Evolutionary conservation across 169 alveolate species (phyloP), one percentile per base, ranked within the genome.

Genomic region (Pseudocohnilembus persalinus): DNA sequence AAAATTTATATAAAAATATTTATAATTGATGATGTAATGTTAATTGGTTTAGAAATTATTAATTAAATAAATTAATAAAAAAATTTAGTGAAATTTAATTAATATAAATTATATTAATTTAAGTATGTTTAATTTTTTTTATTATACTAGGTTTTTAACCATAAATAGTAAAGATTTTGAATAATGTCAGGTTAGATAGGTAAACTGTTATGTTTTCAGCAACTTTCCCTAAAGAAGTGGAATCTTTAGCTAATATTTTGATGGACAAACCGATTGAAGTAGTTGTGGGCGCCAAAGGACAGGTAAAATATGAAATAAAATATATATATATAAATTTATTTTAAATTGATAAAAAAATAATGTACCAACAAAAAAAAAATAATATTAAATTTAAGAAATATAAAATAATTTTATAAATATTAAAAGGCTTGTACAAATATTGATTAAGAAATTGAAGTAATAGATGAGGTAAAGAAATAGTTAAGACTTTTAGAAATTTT

Each of bases 151-250:
- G 99, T 6, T 99, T 99, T 92, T 99, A 98, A 91, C 99, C 99
- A 75, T 99, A 99, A 91, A 97, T 98, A 1, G 88, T 94, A 6
- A 96, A 97, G 86, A 98, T 99, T 30, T 87, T 98, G 31, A 95
- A 92, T 68, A 96, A 96, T 79, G 95, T 95, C 29, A 88, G 99
- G 80, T 97, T 98, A 26, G 99, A 98, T 81, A 96, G 98, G 78
- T 99, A 99, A 92, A 95, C 98, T 75, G 99, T 98, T 25, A 97
- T 99, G 96, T 98, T 99, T 88, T 98, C 99, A 30, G 99, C 99
- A 0, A 99, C 99, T 6, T 99, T 99, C 92, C 99, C 99, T 0
- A 95, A 97, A 76, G 91, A 96, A 76, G 98, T 99, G 25, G 99
- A 98, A 89, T 90, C 91, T 31, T 89, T 99, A 81, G 99, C 99